Evolutionary conservation across 2,329 filamentous ascomycete genomes (phyloP).

Genomic region (Trichophaea hybrida): DNA sequence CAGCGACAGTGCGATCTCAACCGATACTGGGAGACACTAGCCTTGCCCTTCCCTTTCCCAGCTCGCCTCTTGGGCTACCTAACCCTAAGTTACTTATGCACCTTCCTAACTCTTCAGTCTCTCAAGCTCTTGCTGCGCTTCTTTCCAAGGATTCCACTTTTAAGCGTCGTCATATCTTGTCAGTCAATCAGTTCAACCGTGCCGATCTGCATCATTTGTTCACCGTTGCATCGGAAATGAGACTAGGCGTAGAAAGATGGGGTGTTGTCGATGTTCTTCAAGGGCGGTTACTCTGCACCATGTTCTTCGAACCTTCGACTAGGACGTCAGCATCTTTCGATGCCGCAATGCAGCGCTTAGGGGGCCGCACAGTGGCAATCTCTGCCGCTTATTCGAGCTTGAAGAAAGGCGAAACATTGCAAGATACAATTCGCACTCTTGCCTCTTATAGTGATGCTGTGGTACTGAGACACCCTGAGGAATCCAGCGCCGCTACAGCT

Average conservation of each 20-base stretch:
- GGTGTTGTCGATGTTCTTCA: constrained; percentile 78
- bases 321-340: constrained; percentile 93
- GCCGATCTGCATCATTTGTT: constrained; percentile 85
- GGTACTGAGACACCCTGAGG: constrained; percentile 84
- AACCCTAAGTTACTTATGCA: background rate
- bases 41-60: background rate
- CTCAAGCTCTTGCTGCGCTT: constrained; percentile 54
- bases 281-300: constrained; percentile 70
- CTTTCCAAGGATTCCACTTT: constrained; percentile 64
- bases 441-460: constrained; percentile 90
- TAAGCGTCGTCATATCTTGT: constrained; percentile 79
- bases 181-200: constrained; percentile 78
- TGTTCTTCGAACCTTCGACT: constrained; percentile 97
- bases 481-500: constrained; percentile 64
- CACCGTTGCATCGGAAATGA: constrained; percentile 95
- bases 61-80: background rate
- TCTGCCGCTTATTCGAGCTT: constrained; percentile 75
- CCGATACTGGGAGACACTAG: background rate
- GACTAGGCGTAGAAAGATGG: constrained; percentile 80
- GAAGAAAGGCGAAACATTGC: constrained; percentile 84
- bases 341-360: constrained; percentile 94
- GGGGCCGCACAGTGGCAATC: constrained; percentile 70
- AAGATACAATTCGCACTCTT: constrained; percentile 85
- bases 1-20: background rate
- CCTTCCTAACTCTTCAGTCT: constrained; percentile 39